Base-by-base conservation (phyloP, 2,329 filamentous ascomycete genomes). In the Talaromyces islandicus region DNA sequence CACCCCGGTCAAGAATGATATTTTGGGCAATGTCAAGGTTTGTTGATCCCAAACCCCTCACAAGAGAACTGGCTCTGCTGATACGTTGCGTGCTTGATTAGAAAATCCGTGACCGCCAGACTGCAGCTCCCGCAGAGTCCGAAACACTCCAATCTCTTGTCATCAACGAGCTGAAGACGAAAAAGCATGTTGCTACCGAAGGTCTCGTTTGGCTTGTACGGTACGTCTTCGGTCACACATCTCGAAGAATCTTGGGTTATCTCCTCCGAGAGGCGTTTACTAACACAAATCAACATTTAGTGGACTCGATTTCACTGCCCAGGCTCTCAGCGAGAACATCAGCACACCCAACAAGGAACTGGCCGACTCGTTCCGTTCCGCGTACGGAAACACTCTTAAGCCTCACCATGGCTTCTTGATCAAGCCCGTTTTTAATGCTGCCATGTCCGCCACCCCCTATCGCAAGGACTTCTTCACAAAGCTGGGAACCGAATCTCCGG, bases 361-460 rank as follows among this genome's bases (percentile, higher is more conserved):
- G 64, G 83, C 89, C 62, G 83, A 85, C 66, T 96, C 92, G 54
- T 99, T 99, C 88, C 88, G 90, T 69, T 79, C 80, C 60, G 90
- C 92, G 67, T 99, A 99, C 79, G 85, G 83, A 73, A 81, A 80
- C 69, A 97, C 93, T 55, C 88, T 99, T 69, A 96, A 96, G 81
- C 90, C 89, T 27, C 87, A 96, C 81, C 94, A 99, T 82, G 86
- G 83, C 72, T 92, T 96, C 77, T 69, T 97, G 64, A 80, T 97
- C 69, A 96, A 96, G 83, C 91, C 91, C 63, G 83, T 97, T 72
- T 97, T 97, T 84, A 89, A 84, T 68, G 89, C 92, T 63, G 93
- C 93, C 74, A 96, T 99, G 92, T 85, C 85, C 68, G 92, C 92
- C 19, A 93, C 90, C 67, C 94, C 94, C 1, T 96, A 97, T 83